Evolutionary conservation across 176 grass and related monocot genomes (phyloP).

Genomic region (Rhynchospora pubera): DNA sequence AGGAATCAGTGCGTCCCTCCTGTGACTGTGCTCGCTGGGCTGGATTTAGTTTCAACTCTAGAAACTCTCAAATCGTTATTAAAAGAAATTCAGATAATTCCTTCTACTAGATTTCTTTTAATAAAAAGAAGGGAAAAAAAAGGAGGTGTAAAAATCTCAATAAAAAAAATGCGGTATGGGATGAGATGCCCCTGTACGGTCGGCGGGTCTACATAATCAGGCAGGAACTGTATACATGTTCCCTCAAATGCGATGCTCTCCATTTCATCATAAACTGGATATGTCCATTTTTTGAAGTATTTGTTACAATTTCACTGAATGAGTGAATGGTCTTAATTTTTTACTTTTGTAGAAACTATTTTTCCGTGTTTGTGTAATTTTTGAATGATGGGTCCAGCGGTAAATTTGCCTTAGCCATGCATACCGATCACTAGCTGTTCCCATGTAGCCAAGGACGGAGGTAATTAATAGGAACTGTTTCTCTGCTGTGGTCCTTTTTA

Average conservation of each 20-base stretch:
- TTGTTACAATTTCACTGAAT: too few species aligned
- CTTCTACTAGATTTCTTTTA: too few species aligned
- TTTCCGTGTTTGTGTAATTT: background rate
- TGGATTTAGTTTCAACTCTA: background rate
- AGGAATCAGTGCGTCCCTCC: background rate
- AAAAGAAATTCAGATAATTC: too few species aligned
- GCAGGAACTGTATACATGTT: background rate
- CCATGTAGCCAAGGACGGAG: background rate
- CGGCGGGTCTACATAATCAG: background rate
- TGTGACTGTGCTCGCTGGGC: background rate
- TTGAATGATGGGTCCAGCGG: background rate
- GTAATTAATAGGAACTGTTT: constrained; percentile 1
- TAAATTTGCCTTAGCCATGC: background rate
- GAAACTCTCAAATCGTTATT: too few species aligned
- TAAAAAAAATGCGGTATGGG: background rate
- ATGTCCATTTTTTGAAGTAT: background rate
- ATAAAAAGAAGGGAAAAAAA: background rate
- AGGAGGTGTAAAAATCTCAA: background rate
- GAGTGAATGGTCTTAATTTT: too few species aligned
- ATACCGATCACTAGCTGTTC: background rate
- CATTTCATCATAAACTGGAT: background rate
- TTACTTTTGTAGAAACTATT: too few species aligned
- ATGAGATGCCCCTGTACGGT: constrained; percentile 3
- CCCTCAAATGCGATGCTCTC: background rate
- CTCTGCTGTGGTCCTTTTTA: background rate